phyloP scores from a whole-genome alignment of 2,329 filamentous ascomycete genomes.

The Diaporthe vexans region DNA sequence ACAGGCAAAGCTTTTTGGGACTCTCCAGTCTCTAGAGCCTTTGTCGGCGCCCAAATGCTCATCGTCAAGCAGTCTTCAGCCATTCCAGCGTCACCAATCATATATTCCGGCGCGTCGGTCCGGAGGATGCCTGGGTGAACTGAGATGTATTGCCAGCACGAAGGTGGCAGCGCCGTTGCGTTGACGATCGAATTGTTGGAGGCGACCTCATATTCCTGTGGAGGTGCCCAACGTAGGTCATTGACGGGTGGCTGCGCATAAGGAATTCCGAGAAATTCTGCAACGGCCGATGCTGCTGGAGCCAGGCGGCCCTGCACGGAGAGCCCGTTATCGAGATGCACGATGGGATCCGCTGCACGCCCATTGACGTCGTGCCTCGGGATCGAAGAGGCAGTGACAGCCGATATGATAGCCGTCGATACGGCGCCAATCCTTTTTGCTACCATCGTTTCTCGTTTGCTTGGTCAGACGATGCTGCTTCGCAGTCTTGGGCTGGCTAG shows the following conservation, averaged over 20 bases:
- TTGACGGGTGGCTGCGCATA: conserved; percentile 54
- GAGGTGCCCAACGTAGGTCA: conserved; percentile 49
- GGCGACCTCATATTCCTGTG: conserved; percentile 44
- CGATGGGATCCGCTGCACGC: background rate
- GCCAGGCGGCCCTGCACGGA: conserved; percentile 23
- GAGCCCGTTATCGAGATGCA: conserved; percentile 27
- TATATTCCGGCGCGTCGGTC: conserved; percentile 45
- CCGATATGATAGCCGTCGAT: conserved; percentile 3
- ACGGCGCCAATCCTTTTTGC: background rate
- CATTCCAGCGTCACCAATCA: conserved; percentile 43
- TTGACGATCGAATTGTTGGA: conserved; percentile 49
- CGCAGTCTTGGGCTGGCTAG: background rate
- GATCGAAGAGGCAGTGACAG: conserved; percentile 5
- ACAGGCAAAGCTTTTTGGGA: conserved; percentile 54
- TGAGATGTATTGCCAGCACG: conserved; percentile 34
- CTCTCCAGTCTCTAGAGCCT: conserved; percentile 25
- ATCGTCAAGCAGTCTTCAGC: conserved; percentile 60
- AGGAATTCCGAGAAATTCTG: conserved; percentile 55
- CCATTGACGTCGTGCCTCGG: background rate
- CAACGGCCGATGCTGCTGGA: conserved; percentile 43
- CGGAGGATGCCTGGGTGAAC: conserved; percentile 22
- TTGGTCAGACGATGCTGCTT: conserved; percentile 2
- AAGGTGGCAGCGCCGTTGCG: conserved; percentile 47
- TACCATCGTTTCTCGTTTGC: background rate
- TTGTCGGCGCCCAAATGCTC: conserved; percentile 58